Percentiles rank a stretch among this genome's conserved stretches.
These are phyloP conservation scores for Cladosporium cucumerinum DNA, from an alignment of 2,329 filamentous ascomycete genomes.

Conservation along the genomic window DNA sequence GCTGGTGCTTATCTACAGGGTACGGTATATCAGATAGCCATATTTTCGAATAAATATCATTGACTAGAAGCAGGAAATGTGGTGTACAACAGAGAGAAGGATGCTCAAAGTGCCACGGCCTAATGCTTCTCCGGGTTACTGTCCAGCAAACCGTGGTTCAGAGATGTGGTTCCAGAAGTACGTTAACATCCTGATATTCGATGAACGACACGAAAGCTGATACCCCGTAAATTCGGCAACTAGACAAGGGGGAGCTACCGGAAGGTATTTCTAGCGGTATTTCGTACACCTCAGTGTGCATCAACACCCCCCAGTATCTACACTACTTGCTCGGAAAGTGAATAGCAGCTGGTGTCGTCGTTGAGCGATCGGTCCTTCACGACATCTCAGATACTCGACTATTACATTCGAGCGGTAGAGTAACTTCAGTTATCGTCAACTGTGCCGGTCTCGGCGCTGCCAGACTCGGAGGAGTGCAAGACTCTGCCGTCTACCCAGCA, in stretches of 20 bases:
- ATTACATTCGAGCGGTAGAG: conserved; percentile 40
- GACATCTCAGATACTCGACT: conserved; percentile 64
- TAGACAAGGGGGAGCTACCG: conserved; percentile 47
- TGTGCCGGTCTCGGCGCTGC: conserved; percentile 71
- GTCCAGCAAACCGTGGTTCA: conserved; percentile 61
- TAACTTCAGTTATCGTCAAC: conserved; percentile 68
- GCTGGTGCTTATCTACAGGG: conserved; percentile 13
- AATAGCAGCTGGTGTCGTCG: conserved; percentile 62
- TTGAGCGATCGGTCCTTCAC: conserved; percentile 61
- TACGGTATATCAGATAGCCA: not conserved
- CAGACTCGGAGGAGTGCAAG: conserved; percentile 73
- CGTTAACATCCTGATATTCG: conserved; percentile 19
- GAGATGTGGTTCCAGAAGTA: conserved; percentile 62
- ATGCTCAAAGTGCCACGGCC: not conserved
- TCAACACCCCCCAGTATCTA: conserved; percentile 80
- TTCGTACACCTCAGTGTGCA: conserved; percentile 74
- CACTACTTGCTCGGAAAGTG: conserved; percentile 77
- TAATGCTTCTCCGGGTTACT: not conserved
- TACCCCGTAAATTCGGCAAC: not conserved
- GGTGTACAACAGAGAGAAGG: conserved; percentile 36
- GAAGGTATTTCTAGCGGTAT: conserved; percentile 64
- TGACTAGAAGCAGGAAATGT: not conserved
- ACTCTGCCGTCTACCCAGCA: conserved; percentile 65
- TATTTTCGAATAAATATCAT: not conserved
- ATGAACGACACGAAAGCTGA: not conserved